phyloP scores from a whole-genome alignment of 148 eudicot species.

The Vaccinium vitisidaea region DNA sequence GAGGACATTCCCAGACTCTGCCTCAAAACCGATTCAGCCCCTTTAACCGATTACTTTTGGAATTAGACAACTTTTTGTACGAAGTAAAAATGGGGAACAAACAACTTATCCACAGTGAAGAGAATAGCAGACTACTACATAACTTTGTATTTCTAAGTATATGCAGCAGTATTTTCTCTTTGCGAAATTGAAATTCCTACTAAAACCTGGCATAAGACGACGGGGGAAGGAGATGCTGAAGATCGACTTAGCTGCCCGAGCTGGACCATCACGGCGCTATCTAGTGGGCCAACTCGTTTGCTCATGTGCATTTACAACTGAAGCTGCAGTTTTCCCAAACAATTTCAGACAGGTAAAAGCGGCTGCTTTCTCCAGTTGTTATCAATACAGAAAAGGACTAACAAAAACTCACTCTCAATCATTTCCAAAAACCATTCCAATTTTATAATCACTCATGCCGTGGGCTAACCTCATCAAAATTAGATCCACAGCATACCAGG shows the following conservation, averaged over 20 bases:
- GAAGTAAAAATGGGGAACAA: not conserved
- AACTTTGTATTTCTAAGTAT: no score
- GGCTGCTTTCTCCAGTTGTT: not conserved
- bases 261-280: not conserved
- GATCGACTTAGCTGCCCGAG: not conserved
- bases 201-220: not conserved
- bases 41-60: not conserved
- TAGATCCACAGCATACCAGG: not conserved
- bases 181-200: not conserved
- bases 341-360: not conserved
- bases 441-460: not conserved
- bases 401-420: not conserved
- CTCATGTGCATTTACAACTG: not conserved
- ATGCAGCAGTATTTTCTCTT: no score
- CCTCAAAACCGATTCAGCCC: not conserved
- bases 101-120: not conserved
- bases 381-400: not conserved
- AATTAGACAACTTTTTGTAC: not conserved
- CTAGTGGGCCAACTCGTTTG: not conserved
- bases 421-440: not conserved
- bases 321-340: slow-evolving; percentile 7
- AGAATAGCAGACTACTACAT: no score
- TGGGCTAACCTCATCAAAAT: not conserved
- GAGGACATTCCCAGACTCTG: not conserved
- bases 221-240: not conserved